These are phyloP conservation scores for Pleurotus djamor DNA, from an alignment of 768 basidiomycete genomes.

Conservation along the genomic window DNA sequence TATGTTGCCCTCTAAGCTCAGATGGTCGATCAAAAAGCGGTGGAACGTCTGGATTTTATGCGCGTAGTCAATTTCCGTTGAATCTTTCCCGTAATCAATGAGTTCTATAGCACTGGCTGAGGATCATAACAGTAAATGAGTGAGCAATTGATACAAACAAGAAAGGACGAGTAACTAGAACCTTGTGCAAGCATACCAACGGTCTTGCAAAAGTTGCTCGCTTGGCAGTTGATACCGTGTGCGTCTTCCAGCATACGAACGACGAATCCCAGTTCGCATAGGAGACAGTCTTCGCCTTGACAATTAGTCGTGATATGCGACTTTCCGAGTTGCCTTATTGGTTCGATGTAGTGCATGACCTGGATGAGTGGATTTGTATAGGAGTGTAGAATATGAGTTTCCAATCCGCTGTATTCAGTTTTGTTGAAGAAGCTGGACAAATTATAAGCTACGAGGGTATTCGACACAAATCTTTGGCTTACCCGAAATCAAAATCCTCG, in stretches of 20 bases:
- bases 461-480: slow-evolving; percentile 14
- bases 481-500: slow-evolving; percentile 99
- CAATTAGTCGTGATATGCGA: slow-evolving; percentile 91
- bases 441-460: not conserved
- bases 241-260: slow-evolving; percentile 97
- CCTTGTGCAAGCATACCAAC: slow-evolving; percentile 88
- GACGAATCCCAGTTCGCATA: slow-evolving; percentile 95
- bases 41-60: slow-evolving; percentile 95
- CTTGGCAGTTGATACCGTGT: slow-evolving; percentile 89
- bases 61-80: slow-evolving; percentile 72
- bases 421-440: slow-evolving; percentile 84
- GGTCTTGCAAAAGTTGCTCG: slow-evolving; percentile 95
- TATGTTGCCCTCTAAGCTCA: slow-evolving; percentile 70
- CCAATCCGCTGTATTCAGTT: slow-evolving; percentile 86
- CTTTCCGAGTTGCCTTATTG: slow-evolving; percentile 82
- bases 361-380: slow-evolving; percentile 93
- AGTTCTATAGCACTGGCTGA: slow-evolving; percentile 78
- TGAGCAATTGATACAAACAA: not conserved
- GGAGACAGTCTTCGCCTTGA: slow-evolving; percentile 84
- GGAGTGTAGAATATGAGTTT: slow-evolving; percentile 96
- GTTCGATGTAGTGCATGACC: slow-evolving; percentile 80
- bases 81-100: slow-evolving; percentile 83
- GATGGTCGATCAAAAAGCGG: slow-evolving; percentile 86
- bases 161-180: slow-evolving; percentile 26
- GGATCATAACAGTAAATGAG: slow-evolving; percentile 26